A percentile compares a stretch with the other conserved stretches of the same genome.
phyloP scores from a whole-genome alignment of 768 basidiomycete species.

The Jaapia argillacea region DNA sequence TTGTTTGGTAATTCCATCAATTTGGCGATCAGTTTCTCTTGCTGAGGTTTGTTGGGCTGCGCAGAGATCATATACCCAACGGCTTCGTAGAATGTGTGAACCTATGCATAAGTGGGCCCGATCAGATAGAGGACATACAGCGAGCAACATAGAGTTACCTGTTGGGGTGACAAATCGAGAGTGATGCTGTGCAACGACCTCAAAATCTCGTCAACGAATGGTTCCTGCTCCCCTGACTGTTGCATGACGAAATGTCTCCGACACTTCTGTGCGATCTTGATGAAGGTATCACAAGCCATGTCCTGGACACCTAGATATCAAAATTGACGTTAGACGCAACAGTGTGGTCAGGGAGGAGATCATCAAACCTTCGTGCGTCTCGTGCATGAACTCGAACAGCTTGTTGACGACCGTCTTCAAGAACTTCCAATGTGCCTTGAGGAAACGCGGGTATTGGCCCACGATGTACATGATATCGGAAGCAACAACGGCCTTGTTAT shows the following conservation, averaged over 20 bases:
- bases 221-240: constrained; percentile 93
- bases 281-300: constrained; percentile 99
- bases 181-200: constrained; percentile 89
- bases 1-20: constrained; percentile 97
- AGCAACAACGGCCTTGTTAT: constrained; percentile 98
- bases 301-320: constrained; percentile 88
- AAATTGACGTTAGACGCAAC: too few species aligned
- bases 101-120: constrained; percentile 28
- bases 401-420: constrained; percentile 99
- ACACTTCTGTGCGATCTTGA: constrained; percentile 99
- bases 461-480: constrained; percentile 99
- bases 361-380: constrained; percentile 87
- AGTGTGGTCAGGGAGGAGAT: too few species aligned
- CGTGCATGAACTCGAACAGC: constrained; percentile 99
- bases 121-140: too few species aligned
- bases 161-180: constrained; percentile 86
- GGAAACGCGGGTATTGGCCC: constrained; percentile 97
- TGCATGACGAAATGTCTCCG: constrained; percentile 98
- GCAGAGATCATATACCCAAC: constrained; percentile 99
- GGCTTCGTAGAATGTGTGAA: constrained; percentile 98
- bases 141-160: too few species aligned
- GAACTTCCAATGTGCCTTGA: constrained; percentile 99
- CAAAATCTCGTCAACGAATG: constrained; percentile 96
- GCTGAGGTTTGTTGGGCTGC: constrained; percentile 94
- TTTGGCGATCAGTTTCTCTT: constrained; percentile 90